Conservation (phyloP, 129 eudicot species). For the Flaveria linearis region DNA sequence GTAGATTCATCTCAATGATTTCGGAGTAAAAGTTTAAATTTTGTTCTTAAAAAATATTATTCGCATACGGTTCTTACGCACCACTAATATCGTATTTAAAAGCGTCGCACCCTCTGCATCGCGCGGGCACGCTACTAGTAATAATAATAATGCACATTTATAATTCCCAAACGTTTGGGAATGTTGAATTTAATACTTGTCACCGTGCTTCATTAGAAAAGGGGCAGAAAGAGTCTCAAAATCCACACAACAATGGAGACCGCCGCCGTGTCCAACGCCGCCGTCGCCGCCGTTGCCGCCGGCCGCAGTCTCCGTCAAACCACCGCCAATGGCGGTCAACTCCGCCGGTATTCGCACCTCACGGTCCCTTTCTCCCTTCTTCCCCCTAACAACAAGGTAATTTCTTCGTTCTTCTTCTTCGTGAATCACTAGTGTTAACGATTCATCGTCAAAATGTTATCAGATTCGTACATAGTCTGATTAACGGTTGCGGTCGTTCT, state of each 20-base stretch:
- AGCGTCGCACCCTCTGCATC: no score
- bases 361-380: constrained; percentile 17
- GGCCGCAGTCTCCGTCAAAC: constrained; percentile 14
- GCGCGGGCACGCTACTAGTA: no score
- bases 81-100: no score
- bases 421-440: background rate
- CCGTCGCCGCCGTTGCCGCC: constrained; percentile 37
- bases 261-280: constrained; percentile 35
- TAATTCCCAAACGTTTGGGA: background rate
- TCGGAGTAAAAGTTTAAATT: no score
- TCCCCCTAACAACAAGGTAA: constrained; percentile 31
- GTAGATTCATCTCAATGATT: no score
- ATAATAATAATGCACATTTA: no score
- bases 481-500: background rate
- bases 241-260: constrained; percentile 27
- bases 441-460: background rate
- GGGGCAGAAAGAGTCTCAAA: background rate
- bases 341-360: constrained; percentile 4
- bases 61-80: no score
- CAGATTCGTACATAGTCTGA: background rate
- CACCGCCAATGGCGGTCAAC: constrained; percentile 13
- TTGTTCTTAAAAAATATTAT: no score
- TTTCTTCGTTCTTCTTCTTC: background rate
- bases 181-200: background rate
- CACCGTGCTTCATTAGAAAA: background rate